These are phyloP conservation scores for Fusarium mexicanum DNA, from an alignment of 2,329 filamentous ascomycete genomes.

Conservation along the genomic window DNA sequence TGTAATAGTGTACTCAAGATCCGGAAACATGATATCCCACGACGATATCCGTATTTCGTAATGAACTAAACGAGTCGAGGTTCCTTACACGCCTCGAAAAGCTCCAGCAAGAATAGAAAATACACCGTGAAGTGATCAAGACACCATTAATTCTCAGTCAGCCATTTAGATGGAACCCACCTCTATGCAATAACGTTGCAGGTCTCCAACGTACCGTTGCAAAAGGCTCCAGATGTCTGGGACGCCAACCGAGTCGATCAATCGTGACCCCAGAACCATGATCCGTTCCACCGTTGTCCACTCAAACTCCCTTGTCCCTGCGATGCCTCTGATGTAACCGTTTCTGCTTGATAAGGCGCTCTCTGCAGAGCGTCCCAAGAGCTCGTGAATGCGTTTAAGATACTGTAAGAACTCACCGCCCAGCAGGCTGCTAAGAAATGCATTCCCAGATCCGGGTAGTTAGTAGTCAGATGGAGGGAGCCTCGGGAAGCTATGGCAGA, in stretches of 20 bases:
- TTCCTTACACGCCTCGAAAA: neutral
- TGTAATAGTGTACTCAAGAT: neutral
- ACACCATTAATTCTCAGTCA: neutral
- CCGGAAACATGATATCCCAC: neutral
- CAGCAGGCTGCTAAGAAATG: neutral
- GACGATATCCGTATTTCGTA: neutral
- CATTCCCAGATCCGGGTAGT: neutral
- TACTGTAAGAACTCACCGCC: neutral
- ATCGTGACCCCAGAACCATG: conserved; percentile 9
- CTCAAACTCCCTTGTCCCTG: conserved; percentile 3
- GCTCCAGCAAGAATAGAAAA: neutral
- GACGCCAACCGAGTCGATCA: conserved; percentile 12
- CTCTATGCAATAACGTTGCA: neutral
- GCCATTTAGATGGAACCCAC: conserved; percentile 5
- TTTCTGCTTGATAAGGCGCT: neutral
- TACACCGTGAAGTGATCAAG: neutral
- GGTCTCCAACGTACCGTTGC: neutral
- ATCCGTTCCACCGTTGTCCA: conserved; percentile 5
- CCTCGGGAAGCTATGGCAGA: neutral
- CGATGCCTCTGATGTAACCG: conserved; percentile 11
- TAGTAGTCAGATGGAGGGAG: neutral
- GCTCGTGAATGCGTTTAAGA: neutral
- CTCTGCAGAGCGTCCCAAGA: neutral
- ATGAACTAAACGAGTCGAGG: neutral
- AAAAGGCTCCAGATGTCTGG: neutral